phyloP scores from a whole-genome alignment of 805 yeast genomes.

The Wickerhamiella bombiphila region DNA sequence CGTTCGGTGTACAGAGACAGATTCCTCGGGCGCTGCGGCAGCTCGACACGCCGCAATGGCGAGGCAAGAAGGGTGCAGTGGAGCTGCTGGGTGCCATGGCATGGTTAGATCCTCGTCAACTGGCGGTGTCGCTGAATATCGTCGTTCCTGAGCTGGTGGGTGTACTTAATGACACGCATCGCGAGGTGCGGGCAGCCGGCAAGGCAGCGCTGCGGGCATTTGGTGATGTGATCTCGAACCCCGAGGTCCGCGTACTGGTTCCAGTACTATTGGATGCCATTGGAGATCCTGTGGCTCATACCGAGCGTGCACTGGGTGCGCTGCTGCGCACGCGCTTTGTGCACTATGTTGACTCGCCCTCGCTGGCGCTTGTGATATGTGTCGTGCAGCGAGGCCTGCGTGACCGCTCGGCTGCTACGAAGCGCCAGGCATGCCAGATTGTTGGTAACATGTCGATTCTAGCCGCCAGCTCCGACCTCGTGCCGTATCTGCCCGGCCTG shows the following conservation, averaged over 20 bases:
- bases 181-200: slow-evolving; percentile 93
- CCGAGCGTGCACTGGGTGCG: slow-evolving; percentile 76
- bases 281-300: slow-evolving; percentile 85
- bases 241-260: slow-evolving; percentile 86
- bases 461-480: slow-evolving; percentile 73
- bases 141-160: slow-evolving; percentile 96
- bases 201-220: slow-evolving; percentile 75
- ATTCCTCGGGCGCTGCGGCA: slow-evolving; percentile 83
- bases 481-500: slow-evolving; percentile 67
- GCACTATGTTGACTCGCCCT: slow-evolving; percentile 96
- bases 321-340: slow-evolving; percentile 84
- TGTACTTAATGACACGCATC: slow-evolving; percentile 86
- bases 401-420: slow-evolving; percentile 85
- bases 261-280: slow-evolving; percentile 81
- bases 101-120: slow-evolving; percentile 83
- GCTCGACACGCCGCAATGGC: slow-evolving; percentile 83
- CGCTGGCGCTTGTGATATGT: slow-evolving; percentile 85
- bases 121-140: slow-evolving; percentile 73
- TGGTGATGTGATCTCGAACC: slow-evolving; percentile 94
- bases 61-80: slow-evolving; percentile 93
- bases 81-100: slow-evolving; percentile 97
- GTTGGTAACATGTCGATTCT: slow-evolving; percentile 97
- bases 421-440: slow-evolving; percentile 90
- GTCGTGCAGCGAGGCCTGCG: slow-evolving; percentile 91
- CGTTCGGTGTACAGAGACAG: slow-evolving; percentile 78